Base-by-base conservation (phyloP, 2,329 filamentous ascomycete genomes). In the Colletotrichum costaricense region DNA sequence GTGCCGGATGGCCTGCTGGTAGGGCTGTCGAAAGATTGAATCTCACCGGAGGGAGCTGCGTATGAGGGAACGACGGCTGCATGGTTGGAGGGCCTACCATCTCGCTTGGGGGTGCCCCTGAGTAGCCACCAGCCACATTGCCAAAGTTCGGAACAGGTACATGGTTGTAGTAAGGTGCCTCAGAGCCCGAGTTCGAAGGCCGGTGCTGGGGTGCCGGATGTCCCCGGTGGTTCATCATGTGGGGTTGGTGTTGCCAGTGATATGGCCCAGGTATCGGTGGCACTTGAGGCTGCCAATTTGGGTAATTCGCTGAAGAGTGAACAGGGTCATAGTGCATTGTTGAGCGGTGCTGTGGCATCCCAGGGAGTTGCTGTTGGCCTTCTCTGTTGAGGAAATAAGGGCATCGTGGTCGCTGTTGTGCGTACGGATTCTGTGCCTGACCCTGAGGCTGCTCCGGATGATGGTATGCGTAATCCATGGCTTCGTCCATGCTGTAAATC, bases 261-360 rank as follows among this genome's bases (percentile, higher is more conserved):
- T 66, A 57, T 19, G 38, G 38, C 38, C 38, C 38, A 42, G 38
- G 60, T 26, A 38, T 62, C n/a, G 42, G 42, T 26, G 57, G 66
- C 14, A 59, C 42, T 52, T 63, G 59, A 14, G 70, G 38, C 12
- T 70, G 60, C 80, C 80, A 82, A 16, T 14, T 42, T 42, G 38
- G 14, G 49, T 76, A 68, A 58, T 67, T 75, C 24, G 78, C 74
- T 42, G 77, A 74, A 35, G 76, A 74, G 65, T 80, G 79, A 49
- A 80, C 76, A 22, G 79, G 76, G 54, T 79, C 79, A 63, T 78
- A 78, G 63, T 78, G 78, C 22, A 76, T 66, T n/a, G 65, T 68
- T 3, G 67, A 72, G 42, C 63, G 69, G 30, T 63, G 58, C 28
- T 56, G 69, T 24, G 59, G 55, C 5, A 64, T 26, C 42, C 38